These are phyloP conservation scores for Voacanga thouarsii DNA, from an alignment of 257 asterid species.

Conservation along the genomic window DNA sequence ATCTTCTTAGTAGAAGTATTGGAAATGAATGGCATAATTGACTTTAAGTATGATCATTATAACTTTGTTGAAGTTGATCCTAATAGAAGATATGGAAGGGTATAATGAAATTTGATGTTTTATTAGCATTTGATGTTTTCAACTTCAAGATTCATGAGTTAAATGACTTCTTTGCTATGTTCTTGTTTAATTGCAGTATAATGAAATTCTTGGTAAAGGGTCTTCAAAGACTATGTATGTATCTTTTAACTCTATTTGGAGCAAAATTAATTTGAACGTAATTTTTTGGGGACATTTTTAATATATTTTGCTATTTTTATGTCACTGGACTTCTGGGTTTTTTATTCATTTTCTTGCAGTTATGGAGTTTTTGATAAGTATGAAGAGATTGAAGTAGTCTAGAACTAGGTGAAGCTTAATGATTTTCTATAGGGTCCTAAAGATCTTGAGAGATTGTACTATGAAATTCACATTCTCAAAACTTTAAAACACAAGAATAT, in stretches of 20 bases:
- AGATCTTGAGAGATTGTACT: too few species aligned
- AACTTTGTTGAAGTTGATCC: constrained; percentile 94
- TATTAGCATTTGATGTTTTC: too few species aligned
- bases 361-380: constrained; percentile 94
- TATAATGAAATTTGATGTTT: too few species aligned
- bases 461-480: too few species aligned
- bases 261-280: constrained; percentile 9
- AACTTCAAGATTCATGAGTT: too few species aligned
- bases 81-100: constrained; percentile 95
- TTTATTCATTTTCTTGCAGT: constrained; percentile 35
- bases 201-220: constrained; percentile 97
- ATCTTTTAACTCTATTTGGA: constrained; percentile 14
- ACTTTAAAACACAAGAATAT: too few species aligned
- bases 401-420: constrained; percentile 89
- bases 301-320: not conserved
- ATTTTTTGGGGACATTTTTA: constrained; percentile 1
- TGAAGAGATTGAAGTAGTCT: constrained; percentile 95
- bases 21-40: constrained; percentile 62
- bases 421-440: constrained; percentile 84
- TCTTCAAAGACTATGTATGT: constrained; percentile 91
- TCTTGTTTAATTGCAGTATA: too few species aligned
- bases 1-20: not conserved
- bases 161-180: too few species aligned
- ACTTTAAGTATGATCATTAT: constrained; percentile 57
- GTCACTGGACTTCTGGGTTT: not conserved